These are phyloP conservation scores for Colletotrichum trifolii DNA, from an alignment of 2,329 filamentous ascomycete species.

Conservation along the genomic window DNA sequence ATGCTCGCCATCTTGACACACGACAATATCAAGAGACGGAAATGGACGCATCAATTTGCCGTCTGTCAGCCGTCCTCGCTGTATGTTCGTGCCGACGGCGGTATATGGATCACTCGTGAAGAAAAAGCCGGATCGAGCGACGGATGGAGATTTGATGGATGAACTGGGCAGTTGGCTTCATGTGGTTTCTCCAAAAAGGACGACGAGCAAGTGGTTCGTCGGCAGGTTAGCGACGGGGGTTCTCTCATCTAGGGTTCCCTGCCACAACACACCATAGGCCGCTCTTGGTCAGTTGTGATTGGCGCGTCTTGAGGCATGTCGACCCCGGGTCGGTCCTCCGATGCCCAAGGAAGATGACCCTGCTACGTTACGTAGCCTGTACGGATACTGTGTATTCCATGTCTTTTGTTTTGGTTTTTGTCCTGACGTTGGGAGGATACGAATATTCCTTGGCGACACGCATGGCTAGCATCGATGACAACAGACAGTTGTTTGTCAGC, in stretches of 20 bases:
- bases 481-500: no score
- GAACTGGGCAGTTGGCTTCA: background rate
- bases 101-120: background rate
- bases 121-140: background rate
- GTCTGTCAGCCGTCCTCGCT: conserved; percentile 7
- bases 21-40: background rate
- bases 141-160: conserved; percentile 4
- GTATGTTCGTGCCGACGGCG: conserved; percentile 4
- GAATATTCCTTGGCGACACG: no score
- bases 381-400: background rate
- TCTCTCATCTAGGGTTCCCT: conserved; percentile 24
- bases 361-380: no score
- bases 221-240: background rate
- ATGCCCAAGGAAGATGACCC: conserved; percentile 17
- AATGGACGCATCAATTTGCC: conserved; percentile 1
- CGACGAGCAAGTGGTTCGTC: conserved; percentile 25
- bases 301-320: conserved; percentile 21
- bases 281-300: conserved; percentile 28
- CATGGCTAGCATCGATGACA: no score
- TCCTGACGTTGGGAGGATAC: no score
- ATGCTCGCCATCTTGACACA: conserved; percentile 6
- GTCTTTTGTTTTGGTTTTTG: background rate
- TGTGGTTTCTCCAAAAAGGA: conserved; percentile 30
- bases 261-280: conserved; percentile 3
- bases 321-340: conserved; percentile 17